Evolutionary conservation across 139 green algal genomes (phyloP), one percentile per base, ranked within the genome.

Genomic region (Picochlorum sp.): DNA sequence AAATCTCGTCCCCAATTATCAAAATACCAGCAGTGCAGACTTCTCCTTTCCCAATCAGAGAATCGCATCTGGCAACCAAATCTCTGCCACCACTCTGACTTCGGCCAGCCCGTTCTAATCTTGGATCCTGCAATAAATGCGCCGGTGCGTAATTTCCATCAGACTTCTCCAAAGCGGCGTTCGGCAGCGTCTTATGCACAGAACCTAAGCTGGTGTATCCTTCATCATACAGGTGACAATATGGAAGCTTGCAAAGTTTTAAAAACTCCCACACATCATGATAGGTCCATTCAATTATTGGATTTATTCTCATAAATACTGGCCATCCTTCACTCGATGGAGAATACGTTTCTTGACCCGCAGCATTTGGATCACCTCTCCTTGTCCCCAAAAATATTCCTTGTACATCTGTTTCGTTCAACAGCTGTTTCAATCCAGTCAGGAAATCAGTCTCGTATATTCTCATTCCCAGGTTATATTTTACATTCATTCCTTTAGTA

Each of bases 291-390:
- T 93, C 78, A 33, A 97, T 63, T 28, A 97, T 88, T 28, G 90
- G 90, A 72, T 98, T 98, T 28, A 98, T 77, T 8, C 91, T 75
- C 91, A 98, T 96, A 77, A 98, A 98, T 50, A 85, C 61, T 9
- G 91, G 90, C 91, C 91, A 98, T 54, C 82, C 90, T 1, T 69
- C 53, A 32, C 55, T 83, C 63, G 67, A 87, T 20, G 91, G 88
- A 39, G 81, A 92, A 66, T 95, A 98, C n/a, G 75, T 76, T 20
- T 88, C 82, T 67, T 95, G 86, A 20, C 73, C 81, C 5, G 60
- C 55, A 1, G 82, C 83, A 47, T 95, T 95, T 13, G 88, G 88
- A 68, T 95, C 88, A 12, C 80, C 79, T 33, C 83, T 88, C 69
- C 86, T 68, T 13, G 86, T 95, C 24, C 86, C 86, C 16, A 95